Base-by-base conservation (phyloP, 2,329 filamentous ascomycete genomes). In the Diaporthe vaccinii region DNA sequence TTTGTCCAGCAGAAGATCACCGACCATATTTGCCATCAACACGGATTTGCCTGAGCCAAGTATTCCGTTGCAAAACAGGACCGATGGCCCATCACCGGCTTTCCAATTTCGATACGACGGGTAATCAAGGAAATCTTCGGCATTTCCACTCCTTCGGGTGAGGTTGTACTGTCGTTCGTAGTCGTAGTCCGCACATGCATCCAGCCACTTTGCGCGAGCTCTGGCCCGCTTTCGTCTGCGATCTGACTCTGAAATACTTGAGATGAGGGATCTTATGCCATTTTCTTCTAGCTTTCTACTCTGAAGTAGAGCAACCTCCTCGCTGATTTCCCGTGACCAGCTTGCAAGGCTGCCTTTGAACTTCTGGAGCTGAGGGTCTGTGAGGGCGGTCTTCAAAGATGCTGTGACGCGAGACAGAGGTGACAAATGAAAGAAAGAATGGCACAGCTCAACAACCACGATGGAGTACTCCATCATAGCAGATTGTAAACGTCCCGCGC, bases 11-110 rank as follows among this genome's bases (percentile, higher is more conserved):
- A 62, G 0, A 31, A 62, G 39, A 39, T 62, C 39, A 5, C 46
- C 59, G 8, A 46, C 15, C 59, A 62, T 62, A 25, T 62, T 62
- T 31, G 59, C 59, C 59, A 62, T 62, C 39, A 62, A 62, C 59
- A 62, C 59, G 59, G 59, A 62, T 12, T 62, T 62, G 14, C 59
- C 59, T 62, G 59, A 62, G 14, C 59, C 59, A 8, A 62, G 17
- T 39, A 46, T 62, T 12, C 59, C 59, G 4, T 62, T n/a, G 46
- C 59, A 62, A 25, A 62, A 28, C n/a, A 62, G 25, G 22, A 25
- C 22, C 8, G 39, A 28, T 2, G 59, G 25, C n/a, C 59, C 59
- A 46, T n/a, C 22, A 3, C 39, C n/a, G n/a, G 12, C 15, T 17
- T 22, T 62, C 39, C 59, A 62, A 1, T 46, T 46, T 6, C 14